phyloP scores from a whole-genome alignment of 139 green algal species.

The Chlorokybus atmophyticus region DNA sequence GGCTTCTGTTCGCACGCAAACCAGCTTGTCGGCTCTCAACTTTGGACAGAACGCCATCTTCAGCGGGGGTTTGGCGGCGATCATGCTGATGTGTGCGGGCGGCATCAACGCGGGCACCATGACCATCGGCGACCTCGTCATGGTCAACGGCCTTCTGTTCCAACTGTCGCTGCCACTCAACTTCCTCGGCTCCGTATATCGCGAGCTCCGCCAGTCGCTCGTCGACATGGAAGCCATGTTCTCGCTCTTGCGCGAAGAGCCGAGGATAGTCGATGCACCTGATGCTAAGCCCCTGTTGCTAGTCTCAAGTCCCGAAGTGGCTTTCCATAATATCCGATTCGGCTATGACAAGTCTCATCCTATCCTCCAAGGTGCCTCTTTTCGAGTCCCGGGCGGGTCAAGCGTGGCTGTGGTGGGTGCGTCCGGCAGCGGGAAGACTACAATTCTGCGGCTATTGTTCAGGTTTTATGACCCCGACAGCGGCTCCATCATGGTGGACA shows the following conservation, averaged over 20 bases:
- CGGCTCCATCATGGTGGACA: constrained; percentile 34
- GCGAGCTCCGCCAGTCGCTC: constrained; percentile 84
- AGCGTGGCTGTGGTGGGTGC: constrained; percentile 78
- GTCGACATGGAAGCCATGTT: constrained; percentile 97
- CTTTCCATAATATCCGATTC: neutral
- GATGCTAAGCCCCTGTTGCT: neutral
- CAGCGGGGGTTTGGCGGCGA: constrained; percentile 42
- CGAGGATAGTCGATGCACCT: neutral
- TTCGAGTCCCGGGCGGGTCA: constrained; percentile 61
- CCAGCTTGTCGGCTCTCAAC: constrained; percentile 76
- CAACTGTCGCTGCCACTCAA: constrained; percentile 95
- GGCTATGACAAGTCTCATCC: neutral
- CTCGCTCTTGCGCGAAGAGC: constrained; percentile 16
- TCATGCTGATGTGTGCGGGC: constrained; percentile 62
- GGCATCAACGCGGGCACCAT: constrained; percentile 42
- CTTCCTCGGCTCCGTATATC: constrained; percentile 94
- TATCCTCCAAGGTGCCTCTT: constrained; percentile 38
- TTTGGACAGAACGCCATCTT: constrained; percentile 89
- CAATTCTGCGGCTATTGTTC: constrained; percentile 30
- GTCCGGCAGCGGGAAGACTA: constrained; percentile 52
- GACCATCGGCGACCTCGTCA: constrained; percentile 74
- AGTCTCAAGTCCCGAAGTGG: neutral
- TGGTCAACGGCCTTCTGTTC: constrained; percentile 96
- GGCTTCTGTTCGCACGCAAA: constrained; percentile 61
- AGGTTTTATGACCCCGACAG: constrained; percentile 69